A percentile compares a stretch with the other conserved stretches of the same genome.
Conservation (phyloP, 306 rosid genomes). For the Citrullus amarus region DNA sequence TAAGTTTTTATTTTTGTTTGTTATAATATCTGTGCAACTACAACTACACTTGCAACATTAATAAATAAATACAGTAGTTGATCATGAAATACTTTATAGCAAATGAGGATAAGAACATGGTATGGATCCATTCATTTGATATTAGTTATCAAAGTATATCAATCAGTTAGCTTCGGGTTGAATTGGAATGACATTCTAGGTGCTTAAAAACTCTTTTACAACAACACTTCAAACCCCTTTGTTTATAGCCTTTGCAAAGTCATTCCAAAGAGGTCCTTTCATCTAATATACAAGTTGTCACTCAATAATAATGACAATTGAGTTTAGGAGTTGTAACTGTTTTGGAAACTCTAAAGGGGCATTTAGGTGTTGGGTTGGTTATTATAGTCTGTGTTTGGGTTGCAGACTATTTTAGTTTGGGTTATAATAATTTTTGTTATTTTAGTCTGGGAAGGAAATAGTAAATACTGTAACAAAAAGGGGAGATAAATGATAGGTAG, state of each 20-base stretch:
- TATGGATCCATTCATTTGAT: background rate
- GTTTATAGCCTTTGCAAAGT: too few species aligned
- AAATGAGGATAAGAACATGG: background rate
- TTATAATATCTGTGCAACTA: background rate
- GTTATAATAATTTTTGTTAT: too few species aligned
- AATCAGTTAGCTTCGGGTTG: background rate
- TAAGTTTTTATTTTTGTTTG: background rate
- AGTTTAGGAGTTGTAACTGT: background rate
- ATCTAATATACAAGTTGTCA: background rate
- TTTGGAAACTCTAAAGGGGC: background rate
- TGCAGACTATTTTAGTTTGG: too few species aligned
- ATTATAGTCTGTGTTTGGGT: too few species aligned
- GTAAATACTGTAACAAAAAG: too few species aligned
- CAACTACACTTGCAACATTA: background rate
- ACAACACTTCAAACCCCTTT: too few species aligned
- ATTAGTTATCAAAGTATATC: background rate
- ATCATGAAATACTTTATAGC: background rate
- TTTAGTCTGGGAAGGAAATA: too few species aligned
- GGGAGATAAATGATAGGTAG: too few species aligned
- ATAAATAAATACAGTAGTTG: background rate
- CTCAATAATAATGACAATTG: background rate
- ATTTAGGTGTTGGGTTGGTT: too few species aligned
- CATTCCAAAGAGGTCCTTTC: too few species aligned
- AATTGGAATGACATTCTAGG: background rate
- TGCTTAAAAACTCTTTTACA: too few species aligned